Conservation (phyloP, 2,329 filamentous ascomycete genomes). For the Xylaria arbuscula region DNA sequence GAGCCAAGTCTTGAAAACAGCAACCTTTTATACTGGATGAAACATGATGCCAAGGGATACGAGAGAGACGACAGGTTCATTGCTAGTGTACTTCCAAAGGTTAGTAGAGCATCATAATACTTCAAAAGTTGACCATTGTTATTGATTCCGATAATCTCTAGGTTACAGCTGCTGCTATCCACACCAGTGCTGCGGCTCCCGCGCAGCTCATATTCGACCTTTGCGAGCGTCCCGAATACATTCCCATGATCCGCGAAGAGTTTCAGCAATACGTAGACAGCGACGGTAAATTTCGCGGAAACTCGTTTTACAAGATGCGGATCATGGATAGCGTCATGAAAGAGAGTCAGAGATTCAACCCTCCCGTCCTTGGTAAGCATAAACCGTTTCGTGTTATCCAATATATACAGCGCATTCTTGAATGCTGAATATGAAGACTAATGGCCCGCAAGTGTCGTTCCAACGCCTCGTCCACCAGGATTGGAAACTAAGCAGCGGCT, state of each 20-base stretch:
- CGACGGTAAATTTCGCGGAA: not conserved
- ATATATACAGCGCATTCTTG: not conserved
- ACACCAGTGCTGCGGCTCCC: conserved; percentile 14
- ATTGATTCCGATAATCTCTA: not conserved
- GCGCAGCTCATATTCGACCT: conserved; percentile 15
- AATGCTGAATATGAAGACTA: not conserved
- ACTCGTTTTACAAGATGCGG: conserved; percentile 32
- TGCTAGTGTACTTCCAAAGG: not conserved
- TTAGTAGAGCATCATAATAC: not conserved
- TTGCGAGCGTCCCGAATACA: conserved; percentile 15
- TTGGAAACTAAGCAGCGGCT: conserved; percentile 2
- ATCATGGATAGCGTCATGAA: conserved; percentile 53
- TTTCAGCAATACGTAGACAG: conserved; percentile 14
- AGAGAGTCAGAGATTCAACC: conserved; percentile 50
- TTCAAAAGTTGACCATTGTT: not conserved
- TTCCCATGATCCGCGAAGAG: conserved; percentile 48
- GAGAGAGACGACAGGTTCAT: not conserved
- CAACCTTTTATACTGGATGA: not conserved
- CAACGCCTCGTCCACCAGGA: not conserved
- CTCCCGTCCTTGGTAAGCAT: conserved; percentile 19
- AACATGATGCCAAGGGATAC: not conserved
- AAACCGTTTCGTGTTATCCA: not conserved
- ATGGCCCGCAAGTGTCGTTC: not conserved
- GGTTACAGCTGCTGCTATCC: conserved; percentile 8
- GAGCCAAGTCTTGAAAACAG: not conserved